Base-by-base conservation (phyloP, 441 rosid genomes). In the Omphalea diandra region DNA sequence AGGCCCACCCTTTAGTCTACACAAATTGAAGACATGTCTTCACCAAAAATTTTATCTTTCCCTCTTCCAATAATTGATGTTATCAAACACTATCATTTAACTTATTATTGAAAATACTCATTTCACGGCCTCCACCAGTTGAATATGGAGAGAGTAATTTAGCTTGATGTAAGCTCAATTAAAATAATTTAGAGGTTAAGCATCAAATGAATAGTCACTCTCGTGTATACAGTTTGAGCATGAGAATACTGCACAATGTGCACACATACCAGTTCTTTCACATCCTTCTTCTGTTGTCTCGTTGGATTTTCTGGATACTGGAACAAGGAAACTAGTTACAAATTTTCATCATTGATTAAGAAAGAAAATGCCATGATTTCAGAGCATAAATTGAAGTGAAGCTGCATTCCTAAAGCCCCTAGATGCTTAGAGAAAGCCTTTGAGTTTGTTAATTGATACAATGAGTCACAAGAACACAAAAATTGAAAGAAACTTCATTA, bases 241-340 rank as follows among this genome's bases (percentile, higher is more conserved):
- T 17, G 31, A 56, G 22, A 62, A 35, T 10, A 43, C 17, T 18
- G 32, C 17, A 7, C 18, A n/a, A n/a, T n/a, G n/a, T n/a, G n/a
- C n/a, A n/a, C n/a, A n/a, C 76, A 22, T 87, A 94, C 98, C 96
- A 91, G 82, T 74, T 94, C 96, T 71, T 87, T 94, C 40, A 90
- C 93, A 70, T 94, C 97, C 76, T 84, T 91, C 86, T 87, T 94
- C 44, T 94, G 98, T 75, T 88, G 97, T 74, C 97, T 87, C 26
- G 97, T 90, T 71, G 97, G 98, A 52, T 85, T 85, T 72, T 91
- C 98, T 43, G 98, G 98, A 82, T 91, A 94, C 98, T 94, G 90
- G 62, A 79, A 73, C 1, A 56, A 32, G 64, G 38, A 69, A 36
- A 63, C 52, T 26, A 14, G n/a, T n/a, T n/a, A n/a, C n/a, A n/a